Evolutionary conservation across 2,329 filamentous ascomycete species (phyloP).

Genomic region (Immersiporthe knoxdaviesiana): DNA sequence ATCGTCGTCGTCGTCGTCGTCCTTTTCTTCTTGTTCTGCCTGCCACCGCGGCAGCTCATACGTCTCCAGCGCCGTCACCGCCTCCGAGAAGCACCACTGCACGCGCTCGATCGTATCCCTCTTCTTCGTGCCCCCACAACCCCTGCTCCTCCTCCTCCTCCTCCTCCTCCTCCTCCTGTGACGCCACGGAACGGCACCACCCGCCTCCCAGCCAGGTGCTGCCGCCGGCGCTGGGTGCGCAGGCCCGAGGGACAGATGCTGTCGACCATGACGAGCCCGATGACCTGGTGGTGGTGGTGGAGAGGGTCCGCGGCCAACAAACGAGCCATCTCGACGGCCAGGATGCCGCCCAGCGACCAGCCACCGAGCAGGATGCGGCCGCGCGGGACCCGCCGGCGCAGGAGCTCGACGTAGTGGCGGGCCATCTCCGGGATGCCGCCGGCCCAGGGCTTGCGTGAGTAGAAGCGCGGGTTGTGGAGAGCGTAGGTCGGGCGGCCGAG

Average conservation of each 20-base stretch:
- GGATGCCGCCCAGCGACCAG: conserved; percentile 58
- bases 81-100: conserved; percentile 47
- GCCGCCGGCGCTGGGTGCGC: not conserved
- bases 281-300: conserved; percentile 45
- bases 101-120: conserved; percentile 37
- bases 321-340: conserved; percentile 55
- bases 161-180: no score
- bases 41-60: conserved; percentile 47
- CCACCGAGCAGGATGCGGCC: conserved; percentile 59
- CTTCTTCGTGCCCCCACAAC: conserved; percentile 35
- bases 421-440: conserved; percentile 61
- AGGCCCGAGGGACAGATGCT: conserved; percentile 44
- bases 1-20: not conserved
- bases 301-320: conserved; percentile 42
- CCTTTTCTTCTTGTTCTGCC: no score
- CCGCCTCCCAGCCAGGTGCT: conserved; percentile 33
- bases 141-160: no score
- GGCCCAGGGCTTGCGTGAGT: conserved; percentile 49
- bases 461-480: conserved; percentile 59
- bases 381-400: conserved; percentile 44
- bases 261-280: conserved; percentile 58
- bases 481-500: conserved; percentile 56
- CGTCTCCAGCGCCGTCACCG: conserved; percentile 43
- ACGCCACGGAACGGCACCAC: conserved; percentile 34
- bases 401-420: conserved; percentile 49